Evolutionary conservation across 176 grass and related monocot species (phyloP), one percentile per base, ranked within the genome.

Genomic region (Carex kokanica): DNA sequence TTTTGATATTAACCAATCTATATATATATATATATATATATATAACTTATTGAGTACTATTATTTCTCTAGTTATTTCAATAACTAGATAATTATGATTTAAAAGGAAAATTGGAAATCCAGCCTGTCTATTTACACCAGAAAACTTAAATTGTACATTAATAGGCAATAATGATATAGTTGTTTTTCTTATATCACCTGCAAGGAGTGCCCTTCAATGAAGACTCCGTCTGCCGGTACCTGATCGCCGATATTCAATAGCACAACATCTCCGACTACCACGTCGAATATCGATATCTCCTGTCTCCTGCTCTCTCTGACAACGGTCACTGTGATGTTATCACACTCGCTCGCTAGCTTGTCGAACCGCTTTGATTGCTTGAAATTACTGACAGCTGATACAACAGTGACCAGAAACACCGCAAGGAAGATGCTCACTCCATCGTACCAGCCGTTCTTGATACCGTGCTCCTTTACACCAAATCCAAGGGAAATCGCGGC

Each of bases 391-490:
- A 93, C 59, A 5, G 94, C 89, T 4, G 91, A 97, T 0, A 93
- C 91, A 0, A 43, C 78, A 0, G 89, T 79, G 0, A 97, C 89
- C 2, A 93, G 78, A 85, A 97, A 91, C 9, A 93, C 91, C 0
- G 91, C 91, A 15, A 97, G 83, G 60, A 97, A 93, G 64, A 97
- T 97, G 65, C 91, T 91, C 1, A 89, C 89, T 17, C 91, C 89
- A 21, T 97, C 94, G 14, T 97, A 93, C 91, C 91, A 93, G 1
- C 94, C 94, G n/a, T 91, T 80, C 34, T 65, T 88, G 17, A 90
- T 72, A 1, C 91, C 87, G 62, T 97, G 87, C 86, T 93, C 91
- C 77, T 93, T 91, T 53, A 91, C 88, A 41, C 89, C 89, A 73
- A 93, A 93, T 52, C 67, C 94, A 0, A 97, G 89, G 14, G 89